A percentile compares a stretch with the other conserved stretches of the same genome.
Conservation (phyloP, 225 moss, liverwort and hornwort species). For the Rhytidiadelphus loreus region DNA sequence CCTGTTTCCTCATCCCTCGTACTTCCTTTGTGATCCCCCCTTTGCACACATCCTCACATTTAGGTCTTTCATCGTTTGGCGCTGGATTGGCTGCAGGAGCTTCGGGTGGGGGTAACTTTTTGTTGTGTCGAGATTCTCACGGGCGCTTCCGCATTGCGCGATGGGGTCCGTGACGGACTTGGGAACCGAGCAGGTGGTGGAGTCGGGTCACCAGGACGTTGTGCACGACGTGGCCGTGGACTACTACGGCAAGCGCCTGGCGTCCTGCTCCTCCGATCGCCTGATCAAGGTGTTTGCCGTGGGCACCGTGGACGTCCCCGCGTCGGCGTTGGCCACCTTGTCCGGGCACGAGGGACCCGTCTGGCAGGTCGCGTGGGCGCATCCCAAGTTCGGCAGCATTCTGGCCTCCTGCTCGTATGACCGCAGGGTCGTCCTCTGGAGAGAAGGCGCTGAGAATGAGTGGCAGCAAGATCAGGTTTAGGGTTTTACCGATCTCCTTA, state of each 20-base stretch:
- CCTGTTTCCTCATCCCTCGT: not conserved
- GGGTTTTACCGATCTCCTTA: not conserved
- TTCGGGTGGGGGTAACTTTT: not conserved
- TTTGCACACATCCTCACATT: not conserved
- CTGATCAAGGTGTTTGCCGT: slow-evolving; percentile 69
- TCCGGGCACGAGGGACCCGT: slow-evolving; percentile 82
- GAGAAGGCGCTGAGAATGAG: slow-evolving; percentile 68
- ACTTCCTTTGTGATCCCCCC: not conserved
- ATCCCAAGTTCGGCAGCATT: slow-evolving; percentile 84
- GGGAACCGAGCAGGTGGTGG: slow-evolving; percentile 58
- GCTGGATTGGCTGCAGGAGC: not conserved
- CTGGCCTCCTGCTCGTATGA: slow-evolving; percentile 89
- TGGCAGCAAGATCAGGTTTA: slow-evolving; percentile 71
- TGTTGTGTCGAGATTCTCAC: not conserved
- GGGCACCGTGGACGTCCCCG: slow-evolving; percentile 32
- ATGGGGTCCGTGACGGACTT: slow-evolving; percentile 34
- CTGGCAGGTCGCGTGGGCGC: slow-evolving; percentile 90
- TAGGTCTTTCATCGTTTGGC: not conserved
- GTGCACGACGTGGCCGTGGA: slow-evolving; percentile 92
- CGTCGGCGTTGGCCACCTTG: slow-evolving; percentile 33
- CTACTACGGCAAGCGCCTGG: slow-evolving; percentile 85
- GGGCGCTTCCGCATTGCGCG: not conserved
- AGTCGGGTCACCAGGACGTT: slow-evolving; percentile 94
- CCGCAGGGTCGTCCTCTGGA: slow-evolving; percentile 71
- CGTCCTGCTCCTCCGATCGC: slow-evolving; percentile 81